A percentile compares a stretch with the other conserved stretches of the same genome.
Evolutionary conservation across 2,329 filamentous ascomycete species (phyloP).

Genomic region (Exophiala bonariae): DNA sequence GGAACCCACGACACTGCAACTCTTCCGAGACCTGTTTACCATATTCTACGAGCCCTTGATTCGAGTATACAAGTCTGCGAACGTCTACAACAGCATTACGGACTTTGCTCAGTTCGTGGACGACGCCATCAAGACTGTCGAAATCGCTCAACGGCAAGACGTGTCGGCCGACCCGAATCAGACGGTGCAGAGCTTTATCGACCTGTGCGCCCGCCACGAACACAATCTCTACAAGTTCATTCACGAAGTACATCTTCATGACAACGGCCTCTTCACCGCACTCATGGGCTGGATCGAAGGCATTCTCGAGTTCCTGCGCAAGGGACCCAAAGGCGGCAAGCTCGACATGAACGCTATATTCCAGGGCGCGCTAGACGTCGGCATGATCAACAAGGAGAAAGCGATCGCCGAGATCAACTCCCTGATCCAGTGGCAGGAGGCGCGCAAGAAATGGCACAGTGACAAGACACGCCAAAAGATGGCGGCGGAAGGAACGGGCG

Average conservation of each 20-base stretch:
- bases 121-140: conserved; percentile 82
- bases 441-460: conserved; percentile 95
- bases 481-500: conserved; percentile 72
- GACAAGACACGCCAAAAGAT: conserved; percentile 99
- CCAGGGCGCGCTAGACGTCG: conserved; percentile 70
- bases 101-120: conserved; percentile 93
- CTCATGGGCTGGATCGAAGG: conserved; percentile 97
- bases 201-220: conserved; percentile 91
- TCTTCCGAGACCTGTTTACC: conserved; percentile 89
- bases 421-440: conserved; percentile 90
- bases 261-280: conserved; percentile 93
- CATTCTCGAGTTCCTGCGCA: conserved; percentile 87
- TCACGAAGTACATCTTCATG: conserved; percentile 94
- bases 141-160: conserved; percentile 69
- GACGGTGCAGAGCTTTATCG: conserved; percentile 97
- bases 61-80: conserved; percentile 96
- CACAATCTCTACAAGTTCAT: conserved; percentile 99
- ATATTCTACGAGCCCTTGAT: conserved; percentile 99
- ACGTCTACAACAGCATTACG: conserved; percentile 95
- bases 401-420: conserved; percentile 79
- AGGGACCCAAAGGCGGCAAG: conserved; percentile 80
- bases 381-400: conserved; percentile 67
- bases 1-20: conserved; percentile 92
- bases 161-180: conserved; percentile 95
- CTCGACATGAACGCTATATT: conserved; percentile 95